Evolutionary conservation across 1,139 yeast species (phyloP).

Genomic region (Saccharomyces uvarum): DNA sequence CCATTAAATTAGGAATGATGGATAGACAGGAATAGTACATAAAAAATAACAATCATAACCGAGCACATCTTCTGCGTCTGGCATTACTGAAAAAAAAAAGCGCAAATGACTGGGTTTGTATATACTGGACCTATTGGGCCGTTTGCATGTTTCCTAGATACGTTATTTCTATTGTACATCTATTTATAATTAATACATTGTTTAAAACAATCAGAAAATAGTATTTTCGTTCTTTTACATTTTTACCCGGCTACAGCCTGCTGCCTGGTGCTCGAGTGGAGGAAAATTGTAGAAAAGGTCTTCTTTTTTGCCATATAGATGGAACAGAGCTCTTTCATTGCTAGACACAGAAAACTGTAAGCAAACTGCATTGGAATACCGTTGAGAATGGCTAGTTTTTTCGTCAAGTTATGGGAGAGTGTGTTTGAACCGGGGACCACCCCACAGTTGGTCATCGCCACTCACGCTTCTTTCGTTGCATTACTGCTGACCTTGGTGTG

Average conservation of each 20-base stretch:
- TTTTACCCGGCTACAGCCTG: background rate
- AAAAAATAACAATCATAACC: background rate
- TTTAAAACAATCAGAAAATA: no score
- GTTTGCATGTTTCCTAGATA: background rate
- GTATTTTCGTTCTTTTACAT: background rate
- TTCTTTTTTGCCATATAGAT: background rate
- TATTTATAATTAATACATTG: background rate
- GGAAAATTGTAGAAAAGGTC: background rate
- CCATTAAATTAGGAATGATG: background rate
- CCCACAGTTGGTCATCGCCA: conserved; percentile 77
- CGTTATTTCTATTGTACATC: background rate
- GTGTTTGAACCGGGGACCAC: conserved; percentile 91
- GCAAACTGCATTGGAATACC: background rate
- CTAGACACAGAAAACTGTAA: background rate
- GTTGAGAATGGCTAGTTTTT: conserved; percentile 33
- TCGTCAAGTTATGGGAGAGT: conserved; percentile 78
- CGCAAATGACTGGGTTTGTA: background rate
- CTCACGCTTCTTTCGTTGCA: conserved; percentile 59
- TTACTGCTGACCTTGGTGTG: conserved; percentile 45
- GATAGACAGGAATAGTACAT: background rate
- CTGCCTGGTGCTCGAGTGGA: background rate
- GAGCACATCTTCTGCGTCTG: background rate
- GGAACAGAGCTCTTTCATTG: background rate
- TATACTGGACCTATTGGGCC: background rate
- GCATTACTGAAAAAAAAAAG: background rate